These are phyloP conservation scores for Clohesyomyces aquaticus DNA, from an alignment of 495 filamentous ascomycete species.

Conservation along the genomic window DNA sequence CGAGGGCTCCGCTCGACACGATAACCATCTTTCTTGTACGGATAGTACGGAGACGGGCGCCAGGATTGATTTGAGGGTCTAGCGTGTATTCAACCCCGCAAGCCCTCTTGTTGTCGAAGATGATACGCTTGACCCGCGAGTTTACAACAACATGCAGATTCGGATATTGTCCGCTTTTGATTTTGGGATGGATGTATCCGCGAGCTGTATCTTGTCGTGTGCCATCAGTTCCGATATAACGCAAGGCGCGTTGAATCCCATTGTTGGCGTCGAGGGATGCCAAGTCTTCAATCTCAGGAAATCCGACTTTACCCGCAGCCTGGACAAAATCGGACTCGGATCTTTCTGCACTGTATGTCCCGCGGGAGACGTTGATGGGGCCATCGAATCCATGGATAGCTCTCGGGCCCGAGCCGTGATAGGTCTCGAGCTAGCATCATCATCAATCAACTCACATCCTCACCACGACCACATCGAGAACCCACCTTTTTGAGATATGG, in stretches of 20 bases:
- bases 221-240: slow-evolving; percentile 40
- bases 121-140: slow-evolving; percentile 37
- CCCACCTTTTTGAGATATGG: slow-evolving; percentile 58
- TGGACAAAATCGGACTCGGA: slow-evolving; percentile 49
- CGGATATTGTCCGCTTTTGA: slow-evolving; percentile 41
- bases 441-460: neutral
- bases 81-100: slow-evolving; percentile 40
- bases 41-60: slow-evolving; percentile 43
- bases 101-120: slow-evolving; percentile 37
- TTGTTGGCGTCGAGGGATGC: slow-evolving; percentile 28
- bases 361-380: slow-evolving; percentile 55
- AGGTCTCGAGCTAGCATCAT: slow-evolving; percentile 54
- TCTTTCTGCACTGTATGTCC: slow-evolving; percentile 38
- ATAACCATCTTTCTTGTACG: slow-evolving; percentile 44
- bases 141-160: slow-evolving; percentile 42
- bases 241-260: slow-evolving; percentile 26
- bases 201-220: slow-evolving; percentile 47
- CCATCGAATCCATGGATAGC: slow-evolving; percentile 55
- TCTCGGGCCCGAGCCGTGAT: slow-evolving; percentile 50
- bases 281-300: slow-evolving; percentile 50
- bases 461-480: neutral
- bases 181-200: slow-evolving; percentile 48
- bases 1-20: slow-evolving; percentile 41
- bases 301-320: slow-evolving; percentile 52
- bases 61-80: slow-evolving; percentile 33